These are phyloP conservation scores for Iris pallida DNA, from an alignment of 116 monocot genomes.

Conservation along the genomic window DNA sequence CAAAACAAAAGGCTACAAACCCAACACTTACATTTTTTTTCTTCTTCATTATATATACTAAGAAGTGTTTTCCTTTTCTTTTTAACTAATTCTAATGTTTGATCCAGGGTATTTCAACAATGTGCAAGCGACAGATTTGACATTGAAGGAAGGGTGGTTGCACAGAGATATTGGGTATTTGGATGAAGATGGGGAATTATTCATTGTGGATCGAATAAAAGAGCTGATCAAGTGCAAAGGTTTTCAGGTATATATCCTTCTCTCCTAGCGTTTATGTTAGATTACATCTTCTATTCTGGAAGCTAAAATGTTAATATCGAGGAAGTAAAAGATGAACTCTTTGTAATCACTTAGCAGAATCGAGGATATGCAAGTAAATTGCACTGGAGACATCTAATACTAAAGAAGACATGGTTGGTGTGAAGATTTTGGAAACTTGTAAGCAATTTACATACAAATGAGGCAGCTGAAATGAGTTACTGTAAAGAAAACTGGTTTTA, in stretches of 20 bases:
- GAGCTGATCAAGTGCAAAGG: constrained; percentile 96
- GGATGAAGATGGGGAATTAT: constrained; percentile 61
- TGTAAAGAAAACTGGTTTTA: background rate
- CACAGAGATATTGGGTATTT: constrained; percentile 93
- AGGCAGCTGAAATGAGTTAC: background rate
- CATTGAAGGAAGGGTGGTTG: constrained; percentile 87
- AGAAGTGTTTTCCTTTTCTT: too few species aligned
- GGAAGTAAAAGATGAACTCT: constrained; percentile 6
- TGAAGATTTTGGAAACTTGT: background rate
- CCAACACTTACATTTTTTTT: constrained; percentile 6
- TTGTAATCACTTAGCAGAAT: background rate
- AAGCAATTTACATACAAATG: background rate
- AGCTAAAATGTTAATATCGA: background rate
- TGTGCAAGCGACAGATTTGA: constrained; percentile 59
- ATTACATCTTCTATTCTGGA: background rate
- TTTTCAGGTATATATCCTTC: constrained; percentile 95
- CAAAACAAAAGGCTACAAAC: too few species aligned
- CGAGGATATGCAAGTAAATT: background rate
- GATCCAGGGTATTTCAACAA: constrained; percentile 70
- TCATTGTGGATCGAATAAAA: constrained; percentile 90
- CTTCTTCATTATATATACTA: background rate
- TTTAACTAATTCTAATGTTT: too few species aligned
- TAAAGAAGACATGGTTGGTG: background rate
- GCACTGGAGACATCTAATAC: background rate
- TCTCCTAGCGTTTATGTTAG: too few species aligned